These are phyloP conservation scores for Leucosporidium yakuticum DNA, from an alignment of 768 basidiomycete species.

Conservation along the genomic window DNA sequence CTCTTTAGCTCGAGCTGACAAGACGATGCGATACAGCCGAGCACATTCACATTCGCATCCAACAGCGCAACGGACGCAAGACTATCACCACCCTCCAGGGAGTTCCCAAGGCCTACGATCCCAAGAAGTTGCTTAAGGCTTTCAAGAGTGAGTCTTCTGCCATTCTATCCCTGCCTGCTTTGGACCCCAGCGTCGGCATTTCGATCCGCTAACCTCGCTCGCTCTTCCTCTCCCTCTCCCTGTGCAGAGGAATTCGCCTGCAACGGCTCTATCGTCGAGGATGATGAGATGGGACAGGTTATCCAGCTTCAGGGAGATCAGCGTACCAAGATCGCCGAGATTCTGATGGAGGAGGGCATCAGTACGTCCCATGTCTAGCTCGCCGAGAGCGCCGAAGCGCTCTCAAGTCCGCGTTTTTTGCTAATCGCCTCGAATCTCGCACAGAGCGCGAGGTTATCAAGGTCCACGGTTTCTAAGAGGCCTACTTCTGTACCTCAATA, in stretches of 20 bases:
- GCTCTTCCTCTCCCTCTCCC: neutral
- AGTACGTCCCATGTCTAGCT: slow-evolving; percentile 46
- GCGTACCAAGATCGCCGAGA: slow-evolving; percentile 77
- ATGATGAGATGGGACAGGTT: slow-evolving; percentile 92
- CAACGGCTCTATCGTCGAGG: slow-evolving; percentile 92
- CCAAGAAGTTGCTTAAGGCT: slow-evolving; percentile 95
- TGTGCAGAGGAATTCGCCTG: slow-evolving; percentile 50
- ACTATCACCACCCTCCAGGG: slow-evolving; percentile 96
- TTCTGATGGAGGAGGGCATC: slow-evolving; percentile 78
- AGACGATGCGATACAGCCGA: slow-evolving; percentile 39
- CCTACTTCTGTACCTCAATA: no score
- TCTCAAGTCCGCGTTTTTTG: no score
- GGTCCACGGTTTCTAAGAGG: no score
- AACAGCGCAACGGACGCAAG: slow-evolving; percentile 98
- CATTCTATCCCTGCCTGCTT: neutral
- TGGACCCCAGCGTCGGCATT: neutral
- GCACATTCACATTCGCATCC: slow-evolving; percentile 93
- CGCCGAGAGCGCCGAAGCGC: no score
- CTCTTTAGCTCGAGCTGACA: neutral
- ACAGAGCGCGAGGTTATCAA: no score
- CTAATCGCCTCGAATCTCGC: no score
- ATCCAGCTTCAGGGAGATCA: slow-evolving; percentile 99
- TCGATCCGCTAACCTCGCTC: neutral
- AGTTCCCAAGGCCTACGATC: slow-evolving; percentile 88
- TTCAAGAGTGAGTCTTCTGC: slow-evolving; percentile 77